Conservation (phyloP, 2,329 filamentous ascomycete genomes). For the Scytalidium sp. region DNA sequence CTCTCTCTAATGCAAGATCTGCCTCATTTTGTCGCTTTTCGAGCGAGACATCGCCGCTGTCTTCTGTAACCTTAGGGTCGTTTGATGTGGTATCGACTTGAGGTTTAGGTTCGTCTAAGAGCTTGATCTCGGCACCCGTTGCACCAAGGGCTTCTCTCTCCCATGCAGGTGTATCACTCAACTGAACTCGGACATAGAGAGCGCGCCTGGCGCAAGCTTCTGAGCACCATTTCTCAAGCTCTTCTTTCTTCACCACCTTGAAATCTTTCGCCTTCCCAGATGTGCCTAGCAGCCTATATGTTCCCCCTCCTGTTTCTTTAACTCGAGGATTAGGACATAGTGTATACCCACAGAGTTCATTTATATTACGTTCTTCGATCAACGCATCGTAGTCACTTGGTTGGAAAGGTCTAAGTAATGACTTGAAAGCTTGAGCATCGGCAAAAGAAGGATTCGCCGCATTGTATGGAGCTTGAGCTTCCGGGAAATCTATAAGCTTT, state of each 20-base stretch:
- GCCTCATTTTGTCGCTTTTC: conserved; percentile 32
- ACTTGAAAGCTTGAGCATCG: conserved; percentile 65
- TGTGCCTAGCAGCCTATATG: conserved; percentile 63
- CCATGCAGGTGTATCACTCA: conserved; percentile 83
- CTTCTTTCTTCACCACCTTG: conserved; percentile 66
- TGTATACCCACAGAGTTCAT: conserved; percentile 77
- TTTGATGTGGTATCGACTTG: conserved; percentile 27
- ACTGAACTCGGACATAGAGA: conserved; percentile 84
- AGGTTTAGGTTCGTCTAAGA: conserved; percentile 64
- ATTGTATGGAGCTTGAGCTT: conserved; percentile 44
- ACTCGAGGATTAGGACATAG: conserved; percentile 69
- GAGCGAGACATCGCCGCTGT: conserved; percentile 41
- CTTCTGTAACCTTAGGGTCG: conserved; percentile 34
- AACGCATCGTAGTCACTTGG: conserved; percentile 87
- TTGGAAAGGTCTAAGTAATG: conserved; percentile 70
- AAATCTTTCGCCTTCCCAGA: conserved; percentile 51
- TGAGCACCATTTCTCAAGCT: conserved; percentile 86
- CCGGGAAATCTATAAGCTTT: conserved; percentile 39
- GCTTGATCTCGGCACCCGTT: conserved; percentile 43
- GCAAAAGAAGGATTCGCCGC: conserved; percentile 49
- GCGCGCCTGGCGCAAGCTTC: conserved; percentile 74
- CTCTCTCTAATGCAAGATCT: conserved; percentile 50
- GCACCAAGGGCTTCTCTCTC: conserved; percentile 50
- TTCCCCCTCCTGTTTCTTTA: conserved; percentile 52
- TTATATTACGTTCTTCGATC: conserved; percentile 84